Base-by-base conservation (phyloP, 148 eudicot species). In the Oxyria digyna region DNA sequence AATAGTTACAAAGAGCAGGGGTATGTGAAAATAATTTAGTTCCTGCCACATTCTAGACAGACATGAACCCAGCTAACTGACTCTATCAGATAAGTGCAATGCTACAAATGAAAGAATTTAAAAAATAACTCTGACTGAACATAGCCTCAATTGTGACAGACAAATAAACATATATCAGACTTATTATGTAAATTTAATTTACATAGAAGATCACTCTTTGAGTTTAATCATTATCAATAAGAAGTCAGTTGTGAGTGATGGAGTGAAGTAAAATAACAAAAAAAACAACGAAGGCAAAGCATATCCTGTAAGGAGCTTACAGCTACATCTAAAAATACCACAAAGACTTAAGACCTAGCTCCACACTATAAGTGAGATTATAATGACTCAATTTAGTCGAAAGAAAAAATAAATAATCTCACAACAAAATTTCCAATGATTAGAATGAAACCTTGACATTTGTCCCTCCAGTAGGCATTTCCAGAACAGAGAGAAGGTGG, bases 381-480 rank as follows among this genome's bases (percentile, higher is more conserved):
- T 21, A 21, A 20, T 20, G 8, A 21, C 26, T 21, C 13, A 1
- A 49, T 49, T 49, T 21, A 49, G 57, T 49, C 1, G 31, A 37
- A 24, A 40, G 42, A 70, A 55, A 48, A 73, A 70, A n/a, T 69
- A 42, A 52, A 9, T 37, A 49, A 71, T 42, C n/a, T 29, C 35
- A 48, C 8, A 38, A 32, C 20, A 59, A 15, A 59, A 59, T 4
- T 14, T 59, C 20, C 8, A 73, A 62, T 21, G 52, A 69, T 42
- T 71, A 14, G 52, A 27, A n/a, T 70, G 69, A 43, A 66, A 95
- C 99, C 99, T 95, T 95, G 43, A 95, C 99, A 78, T 95, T 97
- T 63, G 97, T 95, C 67, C 99, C 99, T 41, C 99, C 99, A 38
- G 99, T 95, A 37, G 97, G 93, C 99, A 95, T 91, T 35, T 40